Base-by-base conservation (phyloP, 2,329 filamentous ascomycete species). In the Penicillium sp. region DNA sequence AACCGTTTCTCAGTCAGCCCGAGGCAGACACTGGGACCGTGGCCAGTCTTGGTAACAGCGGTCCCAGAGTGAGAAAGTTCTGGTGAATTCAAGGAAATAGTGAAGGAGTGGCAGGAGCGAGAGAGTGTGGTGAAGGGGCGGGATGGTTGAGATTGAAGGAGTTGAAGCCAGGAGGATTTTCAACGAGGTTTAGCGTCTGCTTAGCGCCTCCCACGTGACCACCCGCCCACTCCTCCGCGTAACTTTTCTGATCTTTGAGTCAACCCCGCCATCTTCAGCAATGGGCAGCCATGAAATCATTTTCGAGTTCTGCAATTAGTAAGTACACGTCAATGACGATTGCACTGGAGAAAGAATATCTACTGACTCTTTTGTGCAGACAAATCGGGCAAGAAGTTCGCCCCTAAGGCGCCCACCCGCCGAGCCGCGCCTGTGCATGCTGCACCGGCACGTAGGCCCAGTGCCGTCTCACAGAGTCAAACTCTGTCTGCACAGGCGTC, bases 331-430 rank as follows among this genome's bases (percentile, higher is more conserved):
- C 14, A 16, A 6, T 5, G 9, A 7, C 1, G 14, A 13, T 1
- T 1, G 6, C 18, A 11, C 6, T 6, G 22, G 11, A 9, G 18
- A n/a, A 7, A 18, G 40, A 28, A 38, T 10, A n/a, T 35, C n/a
- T 35, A 45, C 57, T 58, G 42, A 61, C 42, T 30, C 8, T 10
- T 40, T 31, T 49, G 25, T 47, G 8, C 51, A 74, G 78, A 73
- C 61, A 86, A 88, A 77, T 86, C 87, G 74, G 79, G 86, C 70
- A 88, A 88, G 74, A 88, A 89, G 72, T 89, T 90, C 74, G 88
- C 88, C 68, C 87, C 87, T 40, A 90, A 88, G 74, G 81, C 82
- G 58, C 82, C 81, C 30, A 76, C 78, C 58, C 81, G 85, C 64
- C 77, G 80, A 52, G 74, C 78, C 55, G 75, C 76, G 57, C 72